Percentiles rank a stretch among this genome's conserved stretches.
Evolutionary conservation across 2,329 filamentous ascomycete species (phyloP).

Genomic region (Passalora sequoiae): DNA sequence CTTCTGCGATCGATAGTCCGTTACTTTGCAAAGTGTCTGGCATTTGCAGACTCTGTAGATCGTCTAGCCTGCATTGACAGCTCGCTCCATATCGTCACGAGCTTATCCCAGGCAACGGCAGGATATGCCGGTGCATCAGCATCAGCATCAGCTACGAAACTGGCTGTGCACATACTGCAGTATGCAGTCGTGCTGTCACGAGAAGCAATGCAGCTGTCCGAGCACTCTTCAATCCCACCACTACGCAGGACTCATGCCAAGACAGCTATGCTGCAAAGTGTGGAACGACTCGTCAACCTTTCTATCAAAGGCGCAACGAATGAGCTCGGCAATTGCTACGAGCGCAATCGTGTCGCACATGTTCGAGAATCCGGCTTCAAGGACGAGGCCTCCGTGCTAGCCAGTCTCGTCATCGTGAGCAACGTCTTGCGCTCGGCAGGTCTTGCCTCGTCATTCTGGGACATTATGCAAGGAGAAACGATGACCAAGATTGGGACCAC

Average conservation of each 20-base stretch:
- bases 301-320: slow-evolving; percentile 22
- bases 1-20: slow-evolving; percentile 44
- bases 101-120: slow-evolving; percentile 28
- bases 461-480: slow-evolving; percentile 38
- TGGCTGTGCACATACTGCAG: slow-evolving; percentile 10
- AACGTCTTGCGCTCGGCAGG: slow-evolving; percentile 38
- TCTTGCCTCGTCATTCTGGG: slow-evolving; percentile 39
- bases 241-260: slow-evolving; percentile 21
- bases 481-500: slow-evolving; percentile 18
- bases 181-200: slow-evolving; percentile 29
- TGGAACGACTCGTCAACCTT: slow-evolving; percentile 36
- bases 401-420: slow-evolving; percentile 43
- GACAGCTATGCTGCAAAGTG: slow-evolving; percentile 32
- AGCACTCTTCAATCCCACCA: slow-evolving; percentile 24
- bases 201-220: slow-evolving; percentile 33
- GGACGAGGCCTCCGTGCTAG: slow-evolving; percentile 40
- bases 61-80: slow-evolving; percentile 44
- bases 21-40: slow-evolving; percentile 47
- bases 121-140: not conserved
- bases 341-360: slow-evolving; percentile 40
- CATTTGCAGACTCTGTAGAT: slow-evolving; percentile 53
- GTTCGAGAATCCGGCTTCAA: slow-evolving; percentile 47
- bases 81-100: slow-evolving; percentile 39
- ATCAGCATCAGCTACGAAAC: not conserved
- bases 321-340: slow-evolving; percentile 41